Conservation (phyloP, 1,284 basidiomycete genomes). For the Puccinia polysora region DNA sequence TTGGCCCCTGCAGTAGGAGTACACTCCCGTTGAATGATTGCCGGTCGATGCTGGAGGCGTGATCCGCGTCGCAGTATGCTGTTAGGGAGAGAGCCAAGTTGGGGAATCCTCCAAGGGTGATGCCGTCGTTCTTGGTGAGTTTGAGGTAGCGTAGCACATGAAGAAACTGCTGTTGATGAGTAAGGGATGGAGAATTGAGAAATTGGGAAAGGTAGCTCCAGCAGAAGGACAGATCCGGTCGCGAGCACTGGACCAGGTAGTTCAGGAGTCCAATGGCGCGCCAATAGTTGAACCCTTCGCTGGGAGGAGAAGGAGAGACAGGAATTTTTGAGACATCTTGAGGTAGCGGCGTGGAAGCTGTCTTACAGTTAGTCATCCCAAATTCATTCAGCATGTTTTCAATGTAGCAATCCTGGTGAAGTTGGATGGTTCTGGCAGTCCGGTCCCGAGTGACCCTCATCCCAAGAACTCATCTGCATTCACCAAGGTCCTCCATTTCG, state of each 20-base stretch:
- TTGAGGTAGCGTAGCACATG: constrained; percentile 3
- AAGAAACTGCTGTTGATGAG: neutral
- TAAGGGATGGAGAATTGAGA: neutral
- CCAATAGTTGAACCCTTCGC: neutral
- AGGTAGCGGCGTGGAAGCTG: neutral
- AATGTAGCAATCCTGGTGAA: neutral
- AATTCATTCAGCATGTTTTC: neutral
- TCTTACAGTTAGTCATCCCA: neutral
- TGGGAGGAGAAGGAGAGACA: neutral
- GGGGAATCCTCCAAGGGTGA: too few species aligned
- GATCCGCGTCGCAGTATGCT: too few species aligned
- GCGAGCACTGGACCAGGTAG: constrained; percentile 18
- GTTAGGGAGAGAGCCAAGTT: too few species aligned
- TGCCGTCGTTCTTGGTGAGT: neutral
- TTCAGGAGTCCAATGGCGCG: constrained; percentile 2
- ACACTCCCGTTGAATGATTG: too few species aligned
- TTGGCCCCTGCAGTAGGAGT: too few species aligned
- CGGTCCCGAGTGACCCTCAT: neutral
- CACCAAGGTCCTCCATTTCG: constrained; percentile 28
- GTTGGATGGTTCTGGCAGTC: neutral
- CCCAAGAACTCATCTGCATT: neutral
- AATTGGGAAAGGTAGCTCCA: constrained; percentile 5
- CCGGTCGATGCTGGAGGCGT: too few species aligned
- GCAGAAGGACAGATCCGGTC: constrained; percentile 14
- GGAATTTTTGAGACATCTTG: neutral